phyloP scores from a whole-genome alignment of 441 rosid genomes.

The Corymbia calophylla region DNA sequence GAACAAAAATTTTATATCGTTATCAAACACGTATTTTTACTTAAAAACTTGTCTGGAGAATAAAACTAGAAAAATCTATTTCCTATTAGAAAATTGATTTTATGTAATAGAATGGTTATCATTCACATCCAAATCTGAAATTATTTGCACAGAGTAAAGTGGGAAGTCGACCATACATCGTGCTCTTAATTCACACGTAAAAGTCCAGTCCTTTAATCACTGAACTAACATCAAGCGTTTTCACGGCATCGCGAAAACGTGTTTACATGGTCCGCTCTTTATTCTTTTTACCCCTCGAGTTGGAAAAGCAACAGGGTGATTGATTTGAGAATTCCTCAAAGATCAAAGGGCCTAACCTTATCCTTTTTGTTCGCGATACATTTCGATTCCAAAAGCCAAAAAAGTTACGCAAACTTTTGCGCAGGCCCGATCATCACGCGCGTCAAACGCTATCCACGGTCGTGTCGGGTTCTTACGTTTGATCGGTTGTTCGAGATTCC shows the following conservation, averaged over 20 bases:
- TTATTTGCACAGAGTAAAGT: no score
- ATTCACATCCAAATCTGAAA: not conserved
- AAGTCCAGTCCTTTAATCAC: not conserved
- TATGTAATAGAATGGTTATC: no score
- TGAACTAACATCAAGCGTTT: not conserved
- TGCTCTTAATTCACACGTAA: not conserved
- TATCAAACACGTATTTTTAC: no score
- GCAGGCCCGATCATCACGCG: not conserved
- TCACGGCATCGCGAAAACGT: accelerated
- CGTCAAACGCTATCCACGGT: not conserved
- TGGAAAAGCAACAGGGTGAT: not conserved
- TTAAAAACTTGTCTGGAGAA: no score
- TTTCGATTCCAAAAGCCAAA: not conserved
- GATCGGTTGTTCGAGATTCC: not conserved
- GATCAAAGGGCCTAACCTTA: not conserved
- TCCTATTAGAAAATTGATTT: no score
- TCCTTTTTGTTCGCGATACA: not conserved
- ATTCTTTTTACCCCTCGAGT: no score
- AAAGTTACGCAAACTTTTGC: not conserved
- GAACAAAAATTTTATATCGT: no score
- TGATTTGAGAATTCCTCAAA: not conserved
- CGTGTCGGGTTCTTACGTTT: not conserved
- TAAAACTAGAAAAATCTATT: no score
- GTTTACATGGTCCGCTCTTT: not conserved
- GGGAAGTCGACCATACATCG: not conserved